These are phyloP conservation scores for Sutorius eximius DNA, from an alignment of 1,284 basidiomycete genomes.

Conservation along the genomic window DNA sequence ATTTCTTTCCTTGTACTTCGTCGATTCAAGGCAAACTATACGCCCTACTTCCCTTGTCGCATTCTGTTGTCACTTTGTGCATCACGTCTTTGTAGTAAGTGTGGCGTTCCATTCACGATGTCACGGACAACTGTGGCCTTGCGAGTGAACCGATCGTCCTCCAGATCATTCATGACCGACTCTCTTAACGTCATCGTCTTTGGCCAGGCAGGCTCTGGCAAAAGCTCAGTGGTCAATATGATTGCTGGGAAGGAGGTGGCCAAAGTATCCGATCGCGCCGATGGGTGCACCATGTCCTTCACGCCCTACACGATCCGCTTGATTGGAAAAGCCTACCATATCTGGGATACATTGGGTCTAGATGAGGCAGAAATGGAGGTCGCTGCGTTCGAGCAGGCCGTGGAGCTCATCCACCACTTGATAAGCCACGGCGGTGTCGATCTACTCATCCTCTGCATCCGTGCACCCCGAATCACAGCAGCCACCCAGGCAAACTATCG, in stretches of 20 bases:
- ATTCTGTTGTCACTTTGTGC: too few relatives aligned
- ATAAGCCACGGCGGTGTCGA: constrained; percentile 33
- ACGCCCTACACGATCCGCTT: constrained; percentile 27
- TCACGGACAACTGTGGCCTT: too few relatives aligned
- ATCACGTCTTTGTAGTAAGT: too few relatives aligned
- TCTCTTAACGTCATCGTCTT: constrained; percentile 35
- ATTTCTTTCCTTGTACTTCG: too few relatives aligned
- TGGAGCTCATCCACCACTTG: constrained; percentile 35
- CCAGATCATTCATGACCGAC: constrained; percentile 21
- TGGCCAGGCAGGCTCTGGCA: constrained; percentile 35
- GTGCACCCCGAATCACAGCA: constrained; percentile 35
- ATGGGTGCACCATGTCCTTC: constrained; percentile 33
- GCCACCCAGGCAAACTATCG: constrained; percentile 38
- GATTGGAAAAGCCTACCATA: constrained; percentile 8
- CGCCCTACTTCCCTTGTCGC: too few relatives aligned
- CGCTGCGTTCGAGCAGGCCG: constrained; percentile 39
- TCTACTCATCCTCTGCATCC: constrained; percentile 42
- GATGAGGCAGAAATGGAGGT: constrained; percentile 34
- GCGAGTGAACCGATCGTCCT: constrained; percentile 15
- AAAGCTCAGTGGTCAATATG: constrained; percentile 36
- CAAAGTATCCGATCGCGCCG: constrained; percentile 24
- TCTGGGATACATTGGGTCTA: constrained; percentile 45
- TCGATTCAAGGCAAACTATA: too few relatives aligned
- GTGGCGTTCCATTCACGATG: too few relatives aligned
- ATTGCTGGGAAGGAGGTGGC: constrained; percentile 30